These are phyloP conservation scores for Chenopodium quinoa DNA, from an alignment of 148 eudicot genomes.

Conservation along the genomic window DNA sequence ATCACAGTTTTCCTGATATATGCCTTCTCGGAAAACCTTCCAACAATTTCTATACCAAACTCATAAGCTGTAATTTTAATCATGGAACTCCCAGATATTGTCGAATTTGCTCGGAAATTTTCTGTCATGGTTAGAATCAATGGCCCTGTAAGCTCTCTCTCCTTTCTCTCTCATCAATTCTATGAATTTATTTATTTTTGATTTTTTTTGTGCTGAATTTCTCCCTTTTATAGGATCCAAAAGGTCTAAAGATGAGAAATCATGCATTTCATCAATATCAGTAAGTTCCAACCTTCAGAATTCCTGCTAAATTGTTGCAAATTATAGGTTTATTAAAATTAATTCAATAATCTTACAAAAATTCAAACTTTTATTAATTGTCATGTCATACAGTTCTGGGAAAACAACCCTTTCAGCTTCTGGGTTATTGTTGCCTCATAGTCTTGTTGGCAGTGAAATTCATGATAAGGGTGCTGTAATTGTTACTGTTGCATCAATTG, in stretches of 20 bases:
- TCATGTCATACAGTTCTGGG: slow-evolving; percentile 56
- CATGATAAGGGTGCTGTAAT: slow-evolving; percentile 40
- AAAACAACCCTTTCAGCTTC: slow-evolving; percentile 86
- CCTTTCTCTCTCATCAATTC: slow-evolving; percentile 13
- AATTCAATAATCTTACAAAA: no score
- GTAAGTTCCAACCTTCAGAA: slow-evolving; percentile 39
- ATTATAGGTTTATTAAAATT: neutral
- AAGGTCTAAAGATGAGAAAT: slow-evolving; percentile 83
- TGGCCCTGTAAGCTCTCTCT: slow-evolving; percentile 64
- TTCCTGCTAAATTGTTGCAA: neutral
- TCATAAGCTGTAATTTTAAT: neutral
- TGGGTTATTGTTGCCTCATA: slow-evolving; percentile 66
- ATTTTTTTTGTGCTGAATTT: neutral
- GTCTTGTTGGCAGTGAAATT: slow-evolving; percentile 16
- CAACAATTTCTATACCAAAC: neutral
- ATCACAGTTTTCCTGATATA: neutral
- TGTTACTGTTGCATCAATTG: slow-evolving; percentile 76
- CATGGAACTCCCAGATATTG: slow-evolving; percentile 75
- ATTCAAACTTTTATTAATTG: slow-evolving; percentile 5
- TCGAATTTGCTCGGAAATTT: slow-evolving; percentile 64
- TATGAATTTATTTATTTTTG: neutral
- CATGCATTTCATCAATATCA: slow-evolving; percentile 81
- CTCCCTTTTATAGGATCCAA: slow-evolving; percentile 68
- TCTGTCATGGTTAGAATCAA: slow-evolving; percentile 73
- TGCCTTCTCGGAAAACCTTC: neutral